Evolutionary conservation across 257 asterid genomes (phyloP), one percentile per base, ranked within the genome.

Genomic region (Capsicum pubescens): DNA sequence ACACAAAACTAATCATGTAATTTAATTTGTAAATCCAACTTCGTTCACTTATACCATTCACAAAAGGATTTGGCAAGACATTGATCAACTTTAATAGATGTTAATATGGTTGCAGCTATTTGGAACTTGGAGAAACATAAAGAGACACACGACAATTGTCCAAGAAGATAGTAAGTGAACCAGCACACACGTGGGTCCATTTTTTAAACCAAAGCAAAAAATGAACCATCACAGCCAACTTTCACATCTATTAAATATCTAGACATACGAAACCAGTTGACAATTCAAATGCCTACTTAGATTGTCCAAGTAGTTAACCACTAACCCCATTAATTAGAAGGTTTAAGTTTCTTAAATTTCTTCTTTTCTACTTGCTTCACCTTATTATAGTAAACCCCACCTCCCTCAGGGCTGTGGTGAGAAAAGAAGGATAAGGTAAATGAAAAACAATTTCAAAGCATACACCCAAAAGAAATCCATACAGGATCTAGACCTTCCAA

Each of bases 11-110:
- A 50, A 52, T 54, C 64, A 7, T 26, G 64, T 14, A 7, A 76
- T 39, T 76, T 0, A 15, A 14, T 1, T 26, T 52, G 9, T 54
- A 14, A 21, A 52, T 54, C 13, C 21, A 76, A 76, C 64, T 26
- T 13, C 12, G 21, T 13, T 14, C 61, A 76, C 81, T 76, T 12
- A 46, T 76, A 76, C 80, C 64, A 76, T 26, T 76, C 5, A 76
- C 26, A 15, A 14, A 76, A 76, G 48, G 12, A 8, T 76, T 50
- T 76, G 64, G 48, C 48, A 26, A 52, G 81, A 54, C n/a, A 76
- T 52, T 74, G 61, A 76, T 76, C 26, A 76, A 14, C 9, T 76
- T 26, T 52, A 52, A 26, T 76, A 52, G 26, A 54, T 13, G 21
- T 19, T 52, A 26, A 2, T 76, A 54, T 0, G 11, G 21, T 74